A percentile compares a stretch with the other conserved stretches of the same genome.
Conservation (phyloP, 148 eudicot genomes). For the Oxyria digyna region DNA sequence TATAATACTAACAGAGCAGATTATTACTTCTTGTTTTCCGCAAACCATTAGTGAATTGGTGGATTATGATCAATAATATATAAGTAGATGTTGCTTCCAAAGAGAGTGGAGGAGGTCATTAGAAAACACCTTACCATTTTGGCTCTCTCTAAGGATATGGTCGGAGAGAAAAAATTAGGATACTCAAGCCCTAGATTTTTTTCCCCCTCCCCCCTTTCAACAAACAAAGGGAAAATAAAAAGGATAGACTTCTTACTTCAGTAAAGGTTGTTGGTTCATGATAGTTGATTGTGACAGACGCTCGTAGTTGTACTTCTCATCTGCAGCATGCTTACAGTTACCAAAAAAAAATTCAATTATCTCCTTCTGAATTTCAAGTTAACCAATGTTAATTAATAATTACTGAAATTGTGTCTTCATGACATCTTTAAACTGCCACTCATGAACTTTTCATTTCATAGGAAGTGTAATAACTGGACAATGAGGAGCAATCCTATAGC, state of each 20-base stretch:
- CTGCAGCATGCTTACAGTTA: conserved; percentile 88
- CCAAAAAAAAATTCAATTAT: conserved; percentile 9
- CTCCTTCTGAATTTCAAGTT: neutral
- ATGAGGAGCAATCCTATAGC: neutral
- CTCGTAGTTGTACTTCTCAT: conserved; percentile 94
- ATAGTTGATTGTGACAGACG: conserved; percentile 62
- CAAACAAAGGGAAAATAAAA: too few relatives aligned
- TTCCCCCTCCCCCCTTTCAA: too few relatives aligned
- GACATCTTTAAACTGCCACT: neutral
- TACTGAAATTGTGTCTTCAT: neutral
- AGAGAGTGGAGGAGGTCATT: too few relatives aligned
- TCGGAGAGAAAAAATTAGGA: too few relatives aligned
- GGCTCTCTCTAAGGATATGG: too few relatives aligned
- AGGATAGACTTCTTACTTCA: conserved; percentile 26
- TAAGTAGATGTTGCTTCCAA: too few relatives aligned
- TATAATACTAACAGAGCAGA: too few relatives aligned
- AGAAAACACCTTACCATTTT: too few relatives aligned
- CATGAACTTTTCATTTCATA: neutral
- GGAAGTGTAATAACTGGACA: neutral
- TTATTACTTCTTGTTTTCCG: too few relatives aligned
- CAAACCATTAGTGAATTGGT: too few relatives aligned
- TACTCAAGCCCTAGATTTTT: too few relatives aligned
- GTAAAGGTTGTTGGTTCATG: conserved; percentile 89
- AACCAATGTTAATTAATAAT: neutral
- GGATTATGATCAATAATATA: too few relatives aligned